Evolutionary conservation across 345 rosid genomes (phyloP).

Genomic region (Corymbia maculata): DNA sequence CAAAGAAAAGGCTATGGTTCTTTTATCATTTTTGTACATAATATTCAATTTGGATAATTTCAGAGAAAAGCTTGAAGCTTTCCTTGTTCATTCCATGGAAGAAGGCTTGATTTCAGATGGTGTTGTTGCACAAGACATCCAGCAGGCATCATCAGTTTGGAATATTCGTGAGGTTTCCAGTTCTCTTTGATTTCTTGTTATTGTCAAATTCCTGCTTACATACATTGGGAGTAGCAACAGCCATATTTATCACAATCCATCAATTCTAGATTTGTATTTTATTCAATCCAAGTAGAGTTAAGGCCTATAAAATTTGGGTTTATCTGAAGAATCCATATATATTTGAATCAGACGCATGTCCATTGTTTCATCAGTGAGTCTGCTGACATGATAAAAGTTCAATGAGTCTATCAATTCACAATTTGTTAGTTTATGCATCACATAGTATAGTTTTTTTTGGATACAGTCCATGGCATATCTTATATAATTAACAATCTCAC

Average conservation of each 20-base stretch:
- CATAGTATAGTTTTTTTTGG: background rate
- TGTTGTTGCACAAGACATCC: slow-evolving; percentile 84
- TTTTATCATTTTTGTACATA: background rate
- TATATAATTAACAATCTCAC: background rate
- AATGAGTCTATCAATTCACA: background rate
- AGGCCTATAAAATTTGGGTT: background rate
- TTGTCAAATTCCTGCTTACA: background rate
- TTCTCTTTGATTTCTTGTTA: background rate
- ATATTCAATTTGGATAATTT: slow-evolving; percentile 2
- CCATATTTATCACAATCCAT: background rate
- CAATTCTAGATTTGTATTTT: background rate
- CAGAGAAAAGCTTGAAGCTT: slow-evolving; percentile 94
- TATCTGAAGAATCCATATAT: background rate
- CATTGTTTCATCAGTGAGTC: background rate
- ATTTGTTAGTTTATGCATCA: background rate
- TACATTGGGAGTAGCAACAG: background rate
- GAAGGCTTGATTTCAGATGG: slow-evolving; percentile 87
- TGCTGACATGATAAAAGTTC: background rate
- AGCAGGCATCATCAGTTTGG: slow-evolving; percentile 92
- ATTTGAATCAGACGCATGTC: background rate
- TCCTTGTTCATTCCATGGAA: slow-evolving; percentile 67
- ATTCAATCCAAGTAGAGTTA: background rate
- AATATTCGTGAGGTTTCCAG: slow-evolving; percentile 71
- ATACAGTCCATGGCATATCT: background rate
- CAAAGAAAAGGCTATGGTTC: background rate